A percentile compares a stretch with the other conserved stretches of the same genome.
Conservation (phyloP, 2,329 filamentous ascomycete genomes). For the Scopulariopsis brevicaulis region DNA sequence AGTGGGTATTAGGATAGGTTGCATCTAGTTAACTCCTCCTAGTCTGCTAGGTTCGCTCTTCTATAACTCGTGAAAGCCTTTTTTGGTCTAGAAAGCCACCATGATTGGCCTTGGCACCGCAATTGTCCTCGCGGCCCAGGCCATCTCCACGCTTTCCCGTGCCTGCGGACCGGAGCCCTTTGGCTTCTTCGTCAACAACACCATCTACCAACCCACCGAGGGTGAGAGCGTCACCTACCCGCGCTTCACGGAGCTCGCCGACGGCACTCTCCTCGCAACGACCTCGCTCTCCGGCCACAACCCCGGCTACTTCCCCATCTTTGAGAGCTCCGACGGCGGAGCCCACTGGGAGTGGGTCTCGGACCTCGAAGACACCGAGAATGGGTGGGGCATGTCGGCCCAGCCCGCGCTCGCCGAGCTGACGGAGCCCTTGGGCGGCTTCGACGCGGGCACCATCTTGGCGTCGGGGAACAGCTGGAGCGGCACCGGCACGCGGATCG, state of each 20-base stretch:
- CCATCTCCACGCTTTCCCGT: neutral
- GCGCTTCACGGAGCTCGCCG: neutral
- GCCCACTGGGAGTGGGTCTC: slow-evolving; percentile 52
- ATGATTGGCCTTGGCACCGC: neutral
- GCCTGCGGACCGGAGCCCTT: neutral
- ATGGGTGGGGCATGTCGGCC: slow-evolving; percentile 54
- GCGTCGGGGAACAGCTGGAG: slow-evolving; percentile 49
- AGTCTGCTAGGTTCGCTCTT: neutral
- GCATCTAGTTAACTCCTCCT: neutral
- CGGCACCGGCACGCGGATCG: slow-evolving; percentile 51
- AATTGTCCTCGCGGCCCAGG: neutral
- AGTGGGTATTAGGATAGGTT: neutral
- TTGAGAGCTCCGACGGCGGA: slow-evolving; percentile 37
- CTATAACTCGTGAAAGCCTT: neutral
- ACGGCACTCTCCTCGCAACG: slow-evolving; percentile 1
- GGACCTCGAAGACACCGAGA: slow-evolving; percentile 49
- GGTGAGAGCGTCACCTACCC: slow-evolving; percentile 2
- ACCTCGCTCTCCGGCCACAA: neutral
- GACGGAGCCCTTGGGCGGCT: slow-evolving; percentile 43
- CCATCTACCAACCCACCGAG: slow-evolving; percentile 1
- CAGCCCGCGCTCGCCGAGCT: slow-evolving; percentile 60
- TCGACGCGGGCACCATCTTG: slow-evolving; percentile 50
- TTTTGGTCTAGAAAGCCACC: neutral
- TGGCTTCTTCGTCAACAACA: slow-evolving; percentile 2
- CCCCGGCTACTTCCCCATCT: slow-evolving; percentile 29